phyloP scores from a whole-genome alignment of 305 asterid species.

The Rubia balearica region DNA sequence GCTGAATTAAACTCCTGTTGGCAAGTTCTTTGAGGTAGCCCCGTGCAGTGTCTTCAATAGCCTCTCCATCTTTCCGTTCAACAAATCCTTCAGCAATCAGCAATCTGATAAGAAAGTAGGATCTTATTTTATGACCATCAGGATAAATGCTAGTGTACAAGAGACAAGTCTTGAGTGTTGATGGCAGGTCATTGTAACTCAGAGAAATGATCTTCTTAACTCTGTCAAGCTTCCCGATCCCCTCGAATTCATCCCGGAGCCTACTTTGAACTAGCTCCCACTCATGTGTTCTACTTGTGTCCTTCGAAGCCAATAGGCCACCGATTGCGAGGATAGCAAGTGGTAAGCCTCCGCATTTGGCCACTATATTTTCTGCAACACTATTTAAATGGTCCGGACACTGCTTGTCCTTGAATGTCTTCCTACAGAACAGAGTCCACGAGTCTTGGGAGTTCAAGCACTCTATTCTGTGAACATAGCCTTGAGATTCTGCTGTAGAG shows the following conservation, averaged over 20 bases:
- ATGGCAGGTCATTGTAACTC: slow-evolving; percentile 16
- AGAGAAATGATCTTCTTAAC: slow-evolving; percentile 3
- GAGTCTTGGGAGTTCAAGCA: slow-evolving; percentile 21
- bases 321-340: slow-evolving; percentile 19
- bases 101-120: neutral
- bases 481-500: slow-evolving; percentile 1
- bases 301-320: slow-evolving; percentile 10
- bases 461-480: slow-evolving; percentile 13
- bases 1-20: slow-evolving; percentile 20
- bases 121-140: slow-evolving; percentile 1
- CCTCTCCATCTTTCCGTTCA: neutral
- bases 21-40: slow-evolving; percentile 20
- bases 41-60: slow-evolving; percentile 8
- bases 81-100: slow-evolving; percentile 21
- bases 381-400: slow-evolving; percentile 19
- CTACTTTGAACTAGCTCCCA: slow-evolving; percentile 12
- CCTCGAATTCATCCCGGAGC: slow-evolving; percentile 4
- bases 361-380: slow-evolving; percentile 17
- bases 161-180: slow-evolving; percentile 8
- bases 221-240: neutral
- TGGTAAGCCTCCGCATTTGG: slow-evolving; percentile 14
- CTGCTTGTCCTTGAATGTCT: slow-evolving; percentile 17
- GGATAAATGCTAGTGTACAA: slow-evolving; percentile 16
- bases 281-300: neutral
- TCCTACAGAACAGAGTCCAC: slow-evolving; percentile 28